Evolutionary conservation across 768 basidiomycete species (phyloP).

Genomic region (Kwoniella shandongensis): DNA sequence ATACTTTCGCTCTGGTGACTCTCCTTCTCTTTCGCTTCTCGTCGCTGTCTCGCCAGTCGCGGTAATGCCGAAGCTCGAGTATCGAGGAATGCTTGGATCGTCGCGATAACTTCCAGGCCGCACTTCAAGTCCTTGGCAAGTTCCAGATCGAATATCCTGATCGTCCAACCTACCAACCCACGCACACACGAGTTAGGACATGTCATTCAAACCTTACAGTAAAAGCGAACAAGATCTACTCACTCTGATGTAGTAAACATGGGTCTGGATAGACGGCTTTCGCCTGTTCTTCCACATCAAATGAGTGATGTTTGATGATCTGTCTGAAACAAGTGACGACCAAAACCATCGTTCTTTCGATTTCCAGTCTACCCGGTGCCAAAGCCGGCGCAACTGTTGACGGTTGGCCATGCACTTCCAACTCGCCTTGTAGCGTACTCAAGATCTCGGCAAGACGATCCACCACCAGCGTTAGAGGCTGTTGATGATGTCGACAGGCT

Average conservation of each 20-base stretch:
- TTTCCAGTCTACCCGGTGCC: conserved; percentile 35
- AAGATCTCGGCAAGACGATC: conserved; percentile 69
- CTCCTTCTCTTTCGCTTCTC: conserved; percentile 54
- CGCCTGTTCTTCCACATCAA: conserved; percentile 31
- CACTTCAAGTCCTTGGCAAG: conserved; percentile 59
- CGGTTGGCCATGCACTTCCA: conserved; percentile 22
- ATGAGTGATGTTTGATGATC: conserved; percentile 58
- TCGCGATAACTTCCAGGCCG: conserved; percentile 61
- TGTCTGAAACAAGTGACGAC: conserved; percentile 63
- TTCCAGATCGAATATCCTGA: conserved; percentile 58
- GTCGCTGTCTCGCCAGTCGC: conserved; percentile 45
- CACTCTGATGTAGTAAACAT: conserved; percentile 61
- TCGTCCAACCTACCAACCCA: conserved; percentile 72
- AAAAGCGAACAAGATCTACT: too few relatives aligned
- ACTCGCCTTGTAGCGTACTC: conserved; percentile 61
- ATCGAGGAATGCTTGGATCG: conserved; percentile 65
- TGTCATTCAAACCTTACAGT: too few relatives aligned
- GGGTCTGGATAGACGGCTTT: conserved; percentile 64
- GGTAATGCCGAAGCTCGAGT: conserved; percentile 61
- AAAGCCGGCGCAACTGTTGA: conserved; percentile 4
- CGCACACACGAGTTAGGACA: too few relatives aligned
- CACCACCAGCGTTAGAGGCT: conserved; percentile 61
- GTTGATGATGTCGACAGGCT: conserved; percentile 61
- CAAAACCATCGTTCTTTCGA: conserved; percentile 58
- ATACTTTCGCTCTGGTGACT: conserved; percentile 65